A percentile compares a stretch with the other conserved stretches of the same genome.
phyloP scores from a whole-genome alignment of 371 early-diverging fungal species.

The Rhizopus microsporus region DNA sequence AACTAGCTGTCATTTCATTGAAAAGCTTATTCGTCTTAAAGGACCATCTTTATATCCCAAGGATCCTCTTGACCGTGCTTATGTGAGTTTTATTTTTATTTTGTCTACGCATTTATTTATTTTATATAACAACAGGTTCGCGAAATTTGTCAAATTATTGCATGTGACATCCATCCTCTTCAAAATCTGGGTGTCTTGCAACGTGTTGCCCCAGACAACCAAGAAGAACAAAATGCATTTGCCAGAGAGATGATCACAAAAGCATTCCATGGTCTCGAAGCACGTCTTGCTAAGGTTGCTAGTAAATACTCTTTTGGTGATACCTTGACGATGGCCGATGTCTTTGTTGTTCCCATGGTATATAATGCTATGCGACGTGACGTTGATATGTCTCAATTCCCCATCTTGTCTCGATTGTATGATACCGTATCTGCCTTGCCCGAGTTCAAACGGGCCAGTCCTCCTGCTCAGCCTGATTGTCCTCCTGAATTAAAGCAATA shows the following conservation, averaged over 20 bases:
- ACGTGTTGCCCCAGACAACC: conserved; percentile 55
- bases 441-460: conserved; percentile 72
- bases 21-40: conserved; percentile 6
- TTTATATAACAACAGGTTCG: conserved; percentile 54
- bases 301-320: conserved; percentile 85
- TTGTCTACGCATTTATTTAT: background rate
- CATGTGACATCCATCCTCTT: conserved; percentile 88
- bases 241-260: conserved; percentile 55
- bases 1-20: background rate
- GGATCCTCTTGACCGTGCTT: conserved; percentile 63
- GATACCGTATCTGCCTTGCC: conserved; percentile 54
- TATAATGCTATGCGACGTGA: conserved; percentile 74
- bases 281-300: conserved; percentile 53
- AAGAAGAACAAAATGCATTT: conserved; percentile 63
- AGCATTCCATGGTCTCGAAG: conserved; percentile 78
- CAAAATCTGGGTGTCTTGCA: conserved; percentile 80
- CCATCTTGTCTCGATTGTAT: conserved; percentile 65
- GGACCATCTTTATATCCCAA: conserved; percentile 73
- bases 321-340: conserved; percentile 83
- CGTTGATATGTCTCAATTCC: conserved; percentile 76
- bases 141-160: conserved; percentile 70
- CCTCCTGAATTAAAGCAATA: conserved; percentile 53
- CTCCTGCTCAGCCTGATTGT: conserved; percentile 75
- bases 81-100: conserved; percentile 35
- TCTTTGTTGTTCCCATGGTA: conserved; percentile 78